Evolutionary conservation across 306 rosid genomes (phyloP).

Genomic region (Sesbania bispinosa): DNA sequence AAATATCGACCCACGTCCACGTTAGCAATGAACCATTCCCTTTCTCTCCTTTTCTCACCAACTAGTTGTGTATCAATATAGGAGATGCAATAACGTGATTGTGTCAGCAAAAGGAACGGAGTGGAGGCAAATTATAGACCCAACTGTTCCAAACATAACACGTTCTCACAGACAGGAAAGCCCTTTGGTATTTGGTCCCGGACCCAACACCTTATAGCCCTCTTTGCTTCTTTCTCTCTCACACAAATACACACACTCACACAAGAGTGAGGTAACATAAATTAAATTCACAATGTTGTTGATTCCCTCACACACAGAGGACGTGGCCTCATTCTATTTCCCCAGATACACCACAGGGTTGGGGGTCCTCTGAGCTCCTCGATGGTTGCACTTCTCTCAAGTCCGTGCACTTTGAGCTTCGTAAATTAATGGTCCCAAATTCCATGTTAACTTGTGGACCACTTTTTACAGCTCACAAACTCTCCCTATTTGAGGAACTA

Average conservation of each 20-base stretch:
- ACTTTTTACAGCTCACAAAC: conserved; percentile 24
- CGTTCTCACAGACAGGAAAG: conserved; percentile 37
- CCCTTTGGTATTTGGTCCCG: conserved; percentile 13
- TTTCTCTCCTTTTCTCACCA: conserved; percentile 24
- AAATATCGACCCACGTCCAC: not conserved
- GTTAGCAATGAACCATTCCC: not conserved
- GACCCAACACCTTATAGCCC: not conserved
- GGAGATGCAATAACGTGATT: conserved; percentile 45
- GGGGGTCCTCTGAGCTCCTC: conserved; percentile 6
- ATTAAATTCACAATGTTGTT: not conserved
- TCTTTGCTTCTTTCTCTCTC: not conserved
- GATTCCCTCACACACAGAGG: not conserved
- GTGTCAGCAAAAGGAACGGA: conserved; percentile 70
- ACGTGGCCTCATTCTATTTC: conserved; percentile 19
- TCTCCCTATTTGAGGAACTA: not conserved
- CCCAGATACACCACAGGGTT: not conserved
- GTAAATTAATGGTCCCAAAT: conserved; percentile 52
- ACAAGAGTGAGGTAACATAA: no score
- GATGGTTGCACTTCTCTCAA: conserved; percentile 30
- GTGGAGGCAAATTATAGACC: conserved; percentile 34
- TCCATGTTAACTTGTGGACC: conserved; percentile 47
- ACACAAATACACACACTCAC: not conserved
- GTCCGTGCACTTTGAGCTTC: conserved; percentile 39
- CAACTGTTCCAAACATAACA: conserved; percentile 50
- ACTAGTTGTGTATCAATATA: not conserved